Evolutionary conservation across 805 yeast species (phyloP).

Genomic region (Saccharomyces mikatae): DNA sequence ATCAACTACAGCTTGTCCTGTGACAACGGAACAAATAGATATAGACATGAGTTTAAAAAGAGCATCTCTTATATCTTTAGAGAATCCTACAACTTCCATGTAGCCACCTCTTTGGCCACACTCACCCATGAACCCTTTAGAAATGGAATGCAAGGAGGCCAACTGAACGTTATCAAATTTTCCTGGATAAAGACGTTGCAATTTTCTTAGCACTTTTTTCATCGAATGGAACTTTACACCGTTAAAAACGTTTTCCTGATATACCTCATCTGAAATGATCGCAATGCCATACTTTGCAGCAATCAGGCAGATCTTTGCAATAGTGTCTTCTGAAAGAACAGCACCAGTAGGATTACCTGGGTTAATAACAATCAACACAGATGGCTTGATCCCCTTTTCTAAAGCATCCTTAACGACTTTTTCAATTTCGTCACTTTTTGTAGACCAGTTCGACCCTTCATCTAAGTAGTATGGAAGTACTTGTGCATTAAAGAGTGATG

Average conservation of each 20-base stretch:
- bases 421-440: slow-evolving; percentile 60
- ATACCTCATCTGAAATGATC: slow-evolving; percentile 93
- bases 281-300: slow-evolving; percentile 83
- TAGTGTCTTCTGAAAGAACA: slow-evolving; percentile 54
- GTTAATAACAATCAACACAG: slow-evolving; percentile 83
- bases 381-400: slow-evolving; percentile 50
- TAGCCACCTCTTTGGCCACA: slow-evolving; percentile 99
- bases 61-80: slow-evolving; percentile 54
- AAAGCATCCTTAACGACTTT: slow-evolving; percentile 41
- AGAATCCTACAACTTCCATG: slow-evolving; percentile 85
- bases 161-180: slow-evolving; percentile 66
- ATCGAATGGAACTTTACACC: slow-evolving; percentile 74
- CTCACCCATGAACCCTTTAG: slow-evolving; percentile 95
- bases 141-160: slow-evolving; percentile 93
- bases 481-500: slow-evolving; percentile 70
- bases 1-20: slow-evolving; percentile 90
- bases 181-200: slow-evolving; percentile 48
- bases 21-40: slow-evolving; percentile 84
- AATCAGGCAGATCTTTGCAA: slow-evolving; percentile 60
- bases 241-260: slow-evolving; percentile 81
- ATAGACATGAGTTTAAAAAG: slow-evolving; percentile 85
- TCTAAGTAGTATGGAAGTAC: slow-evolving; percentile 81
- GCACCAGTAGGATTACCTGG: slow-evolving; percentile 99
- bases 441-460: slow-evolving; percentile 77
- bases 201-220: slow-evolving; percentile 63